Conservation (phyloP, 164 flowering plant genomes). For the Annona squamosa region DNA sequence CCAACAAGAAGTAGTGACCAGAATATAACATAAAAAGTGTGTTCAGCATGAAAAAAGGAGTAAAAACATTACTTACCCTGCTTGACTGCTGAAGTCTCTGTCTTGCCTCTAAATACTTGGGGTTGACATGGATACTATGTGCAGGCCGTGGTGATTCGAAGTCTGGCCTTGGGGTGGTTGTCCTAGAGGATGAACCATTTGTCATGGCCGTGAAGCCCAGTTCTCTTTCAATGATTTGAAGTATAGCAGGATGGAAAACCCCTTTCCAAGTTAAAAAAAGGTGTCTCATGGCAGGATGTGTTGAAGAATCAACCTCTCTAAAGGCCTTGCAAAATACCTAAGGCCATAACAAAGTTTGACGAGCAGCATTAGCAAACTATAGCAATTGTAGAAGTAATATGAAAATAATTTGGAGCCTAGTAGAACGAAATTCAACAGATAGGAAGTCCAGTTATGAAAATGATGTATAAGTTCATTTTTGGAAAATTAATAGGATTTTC, state of each 20-base stretch:
- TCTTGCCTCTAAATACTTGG: slow-evolving; percentile 84
- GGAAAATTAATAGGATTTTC: neutral
- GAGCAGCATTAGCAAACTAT: neutral
- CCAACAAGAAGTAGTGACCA: too few relatives aligned
- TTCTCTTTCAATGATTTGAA: slow-evolving; percentile 83
- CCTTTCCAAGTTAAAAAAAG: slow-evolving; percentile 99
- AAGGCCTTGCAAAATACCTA: slow-evolving; percentile 96
- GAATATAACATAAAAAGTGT: too few relatives aligned
- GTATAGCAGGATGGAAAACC: slow-evolving; percentile 71
- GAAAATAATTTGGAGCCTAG: neutral
- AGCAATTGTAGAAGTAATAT: neutral
- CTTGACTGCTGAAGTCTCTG: slow-evolving; percentile 83
- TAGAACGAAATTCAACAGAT: neutral
- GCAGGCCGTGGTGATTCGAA: slow-evolving; percentile 61
- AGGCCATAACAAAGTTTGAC: slow-evolving; percentile 1
- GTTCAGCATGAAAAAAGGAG: too few relatives aligned
- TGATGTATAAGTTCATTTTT: neutral
- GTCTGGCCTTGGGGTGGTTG: slow-evolving; percentile 47
- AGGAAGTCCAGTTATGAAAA: neutral
- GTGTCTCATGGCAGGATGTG: slow-evolving; percentile 79
- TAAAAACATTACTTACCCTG: slow-evolving; percentile 38
- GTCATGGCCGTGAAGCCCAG: slow-evolving; percentile 51
- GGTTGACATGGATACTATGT: slow-evolving; percentile 98
- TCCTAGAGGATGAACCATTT: slow-evolving; percentile 57
- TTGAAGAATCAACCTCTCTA: slow-evolving; percentile 68